Evolutionary conservation across 1,284 basidiomycete genomes (phyloP), one percentile per base, ranked within the genome.

Genomic region (Irpex rosettiformis): DNA sequence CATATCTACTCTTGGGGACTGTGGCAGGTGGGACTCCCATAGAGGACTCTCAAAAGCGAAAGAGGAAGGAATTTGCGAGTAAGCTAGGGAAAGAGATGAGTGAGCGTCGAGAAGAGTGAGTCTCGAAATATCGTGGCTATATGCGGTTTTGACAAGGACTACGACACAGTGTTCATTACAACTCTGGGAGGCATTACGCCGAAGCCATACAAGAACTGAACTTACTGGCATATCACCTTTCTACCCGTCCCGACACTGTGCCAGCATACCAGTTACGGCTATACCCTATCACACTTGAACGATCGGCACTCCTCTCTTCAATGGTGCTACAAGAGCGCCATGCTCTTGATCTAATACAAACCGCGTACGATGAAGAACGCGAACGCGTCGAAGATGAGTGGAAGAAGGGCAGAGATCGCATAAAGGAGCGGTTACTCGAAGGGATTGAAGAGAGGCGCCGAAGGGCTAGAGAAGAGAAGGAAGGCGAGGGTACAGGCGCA

Each of bases 311-410:
- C 29, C 81, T 91, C 49, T 77, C 83, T 0, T 84, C 88, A 65
- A 72, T 84, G 13, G 79, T 82, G 51, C 73, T 79, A 22, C 86
- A 89, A 66, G 87, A 91, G 71, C 80, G 80, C 59, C 80, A 86
- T 63, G 77, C 81, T 11, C 71, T 86, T 21, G 83, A 86, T 2
- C 79, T 79, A 62, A 82, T 84, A 21, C 79, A 86, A 65, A 80
- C 78, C 11, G 85, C 87, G 5, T 91, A 87, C 62, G 83, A 87
- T n/a, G 88, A 91, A 65, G 90, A 92, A 65, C 78, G 84, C 28
- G 82, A 84, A 62, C 76, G 82, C 45, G 87, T 91, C 3, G 90
- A 92, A 65, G 88, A 90, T 7, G 90, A 92, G 67, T 91, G 86
- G 84, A 79, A 77, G 62, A 79, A 81, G 56, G 90, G 89, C 2